Evolutionary conservation across 1,284 basidiomycete species (phyloP).

Genomic region (Boletus semigastroideus): DNA sequence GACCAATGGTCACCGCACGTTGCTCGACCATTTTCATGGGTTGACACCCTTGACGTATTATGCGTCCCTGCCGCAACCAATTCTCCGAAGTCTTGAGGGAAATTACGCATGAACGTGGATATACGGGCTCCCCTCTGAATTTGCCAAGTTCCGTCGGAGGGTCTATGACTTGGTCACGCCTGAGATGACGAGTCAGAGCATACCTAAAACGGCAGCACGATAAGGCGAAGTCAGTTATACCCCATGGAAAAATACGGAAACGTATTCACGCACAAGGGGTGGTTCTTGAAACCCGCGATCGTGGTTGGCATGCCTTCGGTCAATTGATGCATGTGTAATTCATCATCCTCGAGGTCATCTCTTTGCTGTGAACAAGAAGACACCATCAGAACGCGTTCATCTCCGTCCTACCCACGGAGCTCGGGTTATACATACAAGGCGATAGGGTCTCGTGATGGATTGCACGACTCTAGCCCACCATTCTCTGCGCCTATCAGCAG

Average conservation of each 20-base stretch:
- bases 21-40: conserved; percentile 92
- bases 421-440: conserved; percentile 56
- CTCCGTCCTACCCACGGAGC: conserved; percentile 22
- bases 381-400: conserved; percentile 23
- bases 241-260: conserved; percentile 8
- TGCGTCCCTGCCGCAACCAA: conserved; percentile 90
- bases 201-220: conserved; percentile 53
- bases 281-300: conserved; percentile 92
- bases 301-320: conserved; percentile 95
- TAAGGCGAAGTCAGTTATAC: conserved; percentile 7
- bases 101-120: conserved; percentile 80
- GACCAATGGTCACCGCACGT: conserved; percentile 80
- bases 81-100: conserved; percentile 88
- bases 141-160: conserved; percentile 86
- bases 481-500: conserved; percentile 58
- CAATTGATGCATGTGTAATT: conserved; percentile 76
- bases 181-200: conserved; percentile 86
- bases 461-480: conserved; percentile 84
- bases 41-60: conserved; percentile 72
- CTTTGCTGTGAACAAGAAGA: conserved; percentile 59
- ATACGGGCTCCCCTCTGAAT: conserved; percentile 95
- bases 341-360: conserved; percentile 94
- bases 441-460: conserved; percentile 70
- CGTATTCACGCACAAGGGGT: conserved; percentile 69
- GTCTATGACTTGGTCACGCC: conserved; percentile 84